Conservation (phyloP, 2,329 filamentous ascomycete species). For the Setomelanomma holmii region DNA sequence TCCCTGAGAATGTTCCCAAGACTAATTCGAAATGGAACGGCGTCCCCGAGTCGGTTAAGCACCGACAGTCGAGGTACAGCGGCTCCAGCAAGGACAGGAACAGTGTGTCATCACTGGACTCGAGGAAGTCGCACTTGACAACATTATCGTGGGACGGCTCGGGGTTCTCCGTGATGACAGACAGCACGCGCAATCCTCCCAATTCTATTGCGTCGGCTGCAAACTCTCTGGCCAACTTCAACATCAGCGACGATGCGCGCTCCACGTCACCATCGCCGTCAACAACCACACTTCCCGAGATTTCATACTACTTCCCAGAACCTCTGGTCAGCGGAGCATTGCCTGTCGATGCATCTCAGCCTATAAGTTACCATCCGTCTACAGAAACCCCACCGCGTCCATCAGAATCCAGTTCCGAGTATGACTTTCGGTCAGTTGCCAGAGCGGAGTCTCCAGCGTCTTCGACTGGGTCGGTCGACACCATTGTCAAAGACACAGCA, state of each 20-base stretch:
- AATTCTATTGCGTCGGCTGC: constrained; percentile 37
- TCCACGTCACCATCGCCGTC: constrained; percentile 25
- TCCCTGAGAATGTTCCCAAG: constrained; percentile 58
- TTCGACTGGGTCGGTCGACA: constrained; percentile 27
- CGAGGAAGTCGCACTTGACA: constrained; percentile 15
- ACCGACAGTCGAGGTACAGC: constrained; percentile 18
- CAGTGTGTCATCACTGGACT: constrained; percentile 24
- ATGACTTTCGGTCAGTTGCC: constrained; percentile 4
- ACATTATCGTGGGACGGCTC: constrained; percentile 22
- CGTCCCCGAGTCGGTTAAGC: constrained; percentile 52
- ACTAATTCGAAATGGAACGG: constrained; percentile 64
- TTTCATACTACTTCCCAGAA: constrained; percentile 36
- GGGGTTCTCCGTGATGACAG: constrained; percentile 28
- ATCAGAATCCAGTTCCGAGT: constrained; percentile 9
- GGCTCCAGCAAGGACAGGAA: constrained; percentile 23
- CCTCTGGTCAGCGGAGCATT: constrained; percentile 21
- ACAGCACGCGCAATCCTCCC: constrained; percentile 36
- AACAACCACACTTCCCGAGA: constrained; percentile 32
- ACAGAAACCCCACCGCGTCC: constrained; percentile 9
- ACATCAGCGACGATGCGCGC: constrained; percentile 8
- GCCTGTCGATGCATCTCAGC: constrained; percentile 7
- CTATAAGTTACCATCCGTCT: constrained; percentile 1
- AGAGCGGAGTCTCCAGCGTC: constrained; percentile 31
- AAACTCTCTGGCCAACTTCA: constrained; percentile 18
- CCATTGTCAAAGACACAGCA: constrained; percentile 32